phyloP scores from a whole-genome alignment of 495 filamentous ascomycete species.

The Gamarada debralockiae region DNA sequence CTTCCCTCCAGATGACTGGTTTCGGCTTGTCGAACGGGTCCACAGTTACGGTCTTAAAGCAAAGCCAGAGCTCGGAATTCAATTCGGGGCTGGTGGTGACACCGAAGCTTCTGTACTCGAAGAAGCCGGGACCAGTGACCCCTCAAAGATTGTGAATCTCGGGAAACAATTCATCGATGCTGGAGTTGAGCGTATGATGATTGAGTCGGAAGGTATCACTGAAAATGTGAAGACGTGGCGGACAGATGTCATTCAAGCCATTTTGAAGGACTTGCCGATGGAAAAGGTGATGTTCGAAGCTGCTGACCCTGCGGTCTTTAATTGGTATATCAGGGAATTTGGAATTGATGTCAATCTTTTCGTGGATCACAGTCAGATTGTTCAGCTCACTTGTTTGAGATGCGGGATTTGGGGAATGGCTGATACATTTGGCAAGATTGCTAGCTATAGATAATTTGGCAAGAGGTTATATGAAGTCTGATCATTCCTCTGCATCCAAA shows the following conservation, averaged over 20 bases:
- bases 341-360: constrained; percentile 57
- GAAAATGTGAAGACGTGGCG: constrained; percentile 37
- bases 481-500: constrained; percentile 11
- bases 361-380: constrained; percentile 59
- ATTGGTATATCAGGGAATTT: constrained; percentile 58
- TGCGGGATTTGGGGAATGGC: constrained; percentile 57
- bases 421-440: constrained; percentile 53
- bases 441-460: constrained; percentile 14
- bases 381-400: constrained; percentile 50
- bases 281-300: constrained; percentile 62
- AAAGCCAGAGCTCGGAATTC: constrained; percentile 59
- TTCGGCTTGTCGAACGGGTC: neutral
- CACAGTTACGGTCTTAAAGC: constrained; percentile 39
- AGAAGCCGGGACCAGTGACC: constrained; percentile 49
- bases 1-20: neutral
- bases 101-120: constrained; percentile 45
- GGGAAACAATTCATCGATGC: constrained; percentile 48
- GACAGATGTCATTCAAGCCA: constrained; percentile 52
- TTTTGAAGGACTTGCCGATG: constrained; percentile 48
- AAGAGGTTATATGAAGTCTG: neutral
- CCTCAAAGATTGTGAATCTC: constrained; percentile 44
- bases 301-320: constrained; percentile 53
- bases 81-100: constrained; percentile 58
- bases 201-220: neutral
- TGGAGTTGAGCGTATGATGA: constrained; percentile 57